Base-by-base conservation (phyloP, 2,329 filamentous ascomycete species). In the Nemania sp. region DNA sequence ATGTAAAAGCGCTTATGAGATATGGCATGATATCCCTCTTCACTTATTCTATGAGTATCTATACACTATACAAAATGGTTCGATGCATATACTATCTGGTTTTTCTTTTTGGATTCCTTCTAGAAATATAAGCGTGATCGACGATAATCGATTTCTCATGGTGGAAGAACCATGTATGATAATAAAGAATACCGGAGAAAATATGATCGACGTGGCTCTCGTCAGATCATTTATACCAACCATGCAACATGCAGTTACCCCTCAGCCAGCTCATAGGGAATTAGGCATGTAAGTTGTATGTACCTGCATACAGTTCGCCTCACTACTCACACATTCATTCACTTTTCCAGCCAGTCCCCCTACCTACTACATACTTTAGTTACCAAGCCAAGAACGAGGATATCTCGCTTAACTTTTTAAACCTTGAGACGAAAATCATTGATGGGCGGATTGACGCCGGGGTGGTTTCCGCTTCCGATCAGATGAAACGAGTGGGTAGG, bases 1-100 rank as follows among this genome's bases (percentile, higher is more conserved):
- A 29, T 68, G 41, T 60, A 57, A 56, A 56, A 67, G 66, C 66
- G 56, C 62, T 72, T 67, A 83, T 77, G 82, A 82, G 77, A 76
- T 75, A 80, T 74, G 76, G 77, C 73, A 79, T 78, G 81, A 83
- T 82, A 82, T 82, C 81, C 80, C 77, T 73, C 32, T 35, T 52
- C 58, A 61, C 71, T 68, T 72, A 69, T 65, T 71, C 63, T 76
- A 75, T 29, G 52, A 65, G 65, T 43, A 41, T 18, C 53, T 63
- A 47, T 49, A 55, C 24, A 60, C 27, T 45, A 68, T 43, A 66
- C 29, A 58, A 43, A 56, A 27, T 1, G 8, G 26, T 38, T 26
- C 1, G 4, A 32, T 43, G 57, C 41, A 56, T 58, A 59, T 51
- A 57, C 29, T 13, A 29, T n/a, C n/a, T n/a, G n/a, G n/a, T n/a